These are phyloP conservation scores for Aphanomyces euteiches DNA, from an alignment of 352 stramenopile genomes.

Conservation along the genomic window DNA sequence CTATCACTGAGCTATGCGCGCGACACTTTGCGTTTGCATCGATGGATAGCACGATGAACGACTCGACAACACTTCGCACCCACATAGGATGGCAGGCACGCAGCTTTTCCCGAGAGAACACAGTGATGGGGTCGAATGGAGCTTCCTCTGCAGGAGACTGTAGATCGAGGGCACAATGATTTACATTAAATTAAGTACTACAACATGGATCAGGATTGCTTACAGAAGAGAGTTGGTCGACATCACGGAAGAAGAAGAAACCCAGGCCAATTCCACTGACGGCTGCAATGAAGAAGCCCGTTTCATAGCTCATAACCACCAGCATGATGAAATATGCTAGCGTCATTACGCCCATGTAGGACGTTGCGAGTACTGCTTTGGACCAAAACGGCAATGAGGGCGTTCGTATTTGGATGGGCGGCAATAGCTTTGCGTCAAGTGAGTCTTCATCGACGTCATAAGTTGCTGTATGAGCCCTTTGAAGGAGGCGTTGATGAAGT, in stretches of 20 bases:
- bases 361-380: slow-evolving; percentile 51
- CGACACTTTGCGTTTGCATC: no score
- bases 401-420: slow-evolving; percentile 6
- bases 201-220: slow-evolving; percentile 73
- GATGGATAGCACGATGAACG: no score
- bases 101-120: no score
- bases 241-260: slow-evolving; percentile 80
- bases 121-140: no score
- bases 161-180: no score
- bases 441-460: neutral
- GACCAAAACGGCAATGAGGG: slow-evolving; percentile 51
- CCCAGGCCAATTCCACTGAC: slow-evolving; percentile 63
- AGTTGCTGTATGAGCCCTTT: neutral
- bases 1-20: no score
- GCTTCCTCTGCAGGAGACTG: no score
- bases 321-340: slow-evolving; percentile 82
- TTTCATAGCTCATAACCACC: slow-evolving; percentile 83
- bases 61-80: no score
- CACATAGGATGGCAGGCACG: no score
- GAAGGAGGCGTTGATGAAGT: slow-evolving; percentile 42
- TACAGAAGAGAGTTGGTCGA: slow-evolving; percentile 51
- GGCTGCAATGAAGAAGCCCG: slow-evolving; percentile 67
- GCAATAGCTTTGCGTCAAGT: slow-evolving; percentile 19
- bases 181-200: slow-evolving; percentile 46
- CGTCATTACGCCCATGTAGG: slow-evolving; percentile 77